These are phyloP conservation scores for Talaromyces nanjingensis DNA, from an alignment of 495 filamentous ascomycete species.

Conservation along the genomic window DNA sequence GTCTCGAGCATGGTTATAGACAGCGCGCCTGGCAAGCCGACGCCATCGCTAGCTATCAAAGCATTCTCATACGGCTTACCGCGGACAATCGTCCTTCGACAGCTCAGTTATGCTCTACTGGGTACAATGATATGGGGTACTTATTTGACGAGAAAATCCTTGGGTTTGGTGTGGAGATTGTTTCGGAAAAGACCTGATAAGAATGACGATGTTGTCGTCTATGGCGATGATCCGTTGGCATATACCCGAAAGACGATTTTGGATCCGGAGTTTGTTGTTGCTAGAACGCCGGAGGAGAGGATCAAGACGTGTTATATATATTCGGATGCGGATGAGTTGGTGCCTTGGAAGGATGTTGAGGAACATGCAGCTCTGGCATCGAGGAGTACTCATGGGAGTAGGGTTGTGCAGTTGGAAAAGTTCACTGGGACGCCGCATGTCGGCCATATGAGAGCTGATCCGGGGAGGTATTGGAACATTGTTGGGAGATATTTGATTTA, in stretches of 20 bases:
- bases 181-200: neutral
- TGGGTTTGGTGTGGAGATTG: slow-evolving; percentile 8
- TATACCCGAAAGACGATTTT: slow-evolving; percentile 5
- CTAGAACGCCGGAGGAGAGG: neutral
- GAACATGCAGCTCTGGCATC: slow-evolving; percentile 31
- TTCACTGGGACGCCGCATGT: slow-evolving; percentile 38
- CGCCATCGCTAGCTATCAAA: slow-evolving; percentile 17
- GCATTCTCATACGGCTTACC: slow-evolving; percentile 34
- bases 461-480: slow-evolving; percentile 37
- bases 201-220: slow-evolving; percentile 22
- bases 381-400: slow-evolving; percentile 19
- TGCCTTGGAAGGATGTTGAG: slow-evolving; percentile 33
- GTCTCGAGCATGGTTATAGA: slow-evolving; percentile 33
- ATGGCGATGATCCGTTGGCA: slow-evolving; percentile 13
- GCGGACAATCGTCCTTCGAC: slow-evolving; percentile 25
- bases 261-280: slow-evolving; percentile 1
- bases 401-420: slow-evolving; percentile 29
- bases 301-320: slow-evolving; percentile 37
- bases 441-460: slow-evolving; percentile 34
- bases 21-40: slow-evolving; percentile 35
- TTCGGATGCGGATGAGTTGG: slow-evolving; percentile 35
- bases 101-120: slow-evolving; percentile 22
- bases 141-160: slow-evolving; percentile 13
- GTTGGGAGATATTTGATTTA: slow-evolving; percentile 22
- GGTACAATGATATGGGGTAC: slow-evolving; percentile 12